Base-by-base conservation (phyloP, 441 rosid genomes). In the Croton setiger region DNA sequence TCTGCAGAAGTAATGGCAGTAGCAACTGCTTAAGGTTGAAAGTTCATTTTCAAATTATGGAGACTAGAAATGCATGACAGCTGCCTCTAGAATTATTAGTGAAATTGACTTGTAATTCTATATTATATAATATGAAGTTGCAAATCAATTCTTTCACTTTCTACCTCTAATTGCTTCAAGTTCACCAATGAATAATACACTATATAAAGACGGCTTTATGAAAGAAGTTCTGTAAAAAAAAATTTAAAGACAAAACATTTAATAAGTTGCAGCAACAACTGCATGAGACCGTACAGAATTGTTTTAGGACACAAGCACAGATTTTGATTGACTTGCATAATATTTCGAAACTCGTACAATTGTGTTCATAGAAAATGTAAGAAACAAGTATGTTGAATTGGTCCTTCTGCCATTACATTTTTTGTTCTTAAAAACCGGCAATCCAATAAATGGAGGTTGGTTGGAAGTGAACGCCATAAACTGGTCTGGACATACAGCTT, bases 381-480 rank as follows among this genome's bases (percentile, higher is more conserved):
- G 31, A 27, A 27, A 27, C 31, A 1, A 0, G 31, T 27, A 27
- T 60, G n/a, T n/a, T n/a, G n/a, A n/a, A n/a, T n/a, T n/a, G n/a
- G n/a, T n/a, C n/a, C n/a, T n/a, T n/a, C n/a, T n/a, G n/a, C n/a
- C n/a, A n/a, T n/a, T n/a, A n/a, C n/a, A n/a, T n/a, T n/a, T n/a
- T n/a, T n/a, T n/a, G n/a, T n/a, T n/a, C n/a, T n/a, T n/a, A n/a
- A n/a, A n/a, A n/a, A n/a, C n/a, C n/a, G n/a, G n/a, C n/a, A n/a
- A n/a, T n/a, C n/a, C n/a, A n/a, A n/a, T n/a, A n/a, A n/a, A n/a
- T n/a, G n/a, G n/a, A n/a, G n/a, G n/a, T n/a, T n/a, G 31, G 31
- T 27, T 27, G 31, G 31, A 53, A 3, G 54, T 45, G 17, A 70
- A 70, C 33, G 68, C 53, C 10, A 43, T 68, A 11, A 68, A 68